phyloP scores from a whole-genome alignment of 768 basidiomycete species.

The Leccinum truebloodii region DNA sequence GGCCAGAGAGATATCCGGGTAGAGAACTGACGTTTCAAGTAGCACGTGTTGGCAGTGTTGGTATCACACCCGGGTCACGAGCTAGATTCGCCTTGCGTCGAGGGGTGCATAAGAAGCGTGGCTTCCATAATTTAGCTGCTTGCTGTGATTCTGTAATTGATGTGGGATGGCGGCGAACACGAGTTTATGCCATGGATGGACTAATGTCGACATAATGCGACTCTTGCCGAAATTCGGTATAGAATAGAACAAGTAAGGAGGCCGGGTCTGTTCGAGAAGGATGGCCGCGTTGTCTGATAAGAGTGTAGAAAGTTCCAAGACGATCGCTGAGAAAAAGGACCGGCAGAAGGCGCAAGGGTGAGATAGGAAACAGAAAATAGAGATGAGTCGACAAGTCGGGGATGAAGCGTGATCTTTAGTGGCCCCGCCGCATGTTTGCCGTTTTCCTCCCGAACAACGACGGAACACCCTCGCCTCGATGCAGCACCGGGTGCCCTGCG shows the following conservation, averaged over 20 bases:
- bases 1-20: conserved; percentile 27
- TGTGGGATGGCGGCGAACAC: conserved; percentile 19
- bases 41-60: conserved; percentile 32
- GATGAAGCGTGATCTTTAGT: background rate
- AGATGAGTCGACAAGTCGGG: background rate
- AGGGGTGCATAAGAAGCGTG: conserved; percentile 28
- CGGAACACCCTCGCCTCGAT: background rate
- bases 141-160: conserved; percentile 23
- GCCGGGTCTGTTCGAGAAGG: conserved; percentile 12
- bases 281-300: conserved; percentile 14
- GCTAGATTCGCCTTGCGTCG: conserved; percentile 27
- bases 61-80: conserved; percentile 31
- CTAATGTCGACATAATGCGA: conserved; percentile 8
- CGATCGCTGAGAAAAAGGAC: conserved; percentile 10
- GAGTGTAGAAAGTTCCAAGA: conserved; percentile 18
- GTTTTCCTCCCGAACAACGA: background rate
- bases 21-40: conserved; percentile 27
- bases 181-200: conserved; percentile 20
- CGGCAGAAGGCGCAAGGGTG: background rate
- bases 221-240: conserved; percentile 11
- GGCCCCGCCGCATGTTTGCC: background rate
- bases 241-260: conserved; percentile 9
- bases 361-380: conserved; percentile 1
- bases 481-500: background rate
- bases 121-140: conserved; percentile 18